Percentiles rank a stretch among this genome's conserved stretches.
Evolutionary conservation across 73 alveolate species (phyloP).

Genomic region (Breviolum minutum): DNA sequence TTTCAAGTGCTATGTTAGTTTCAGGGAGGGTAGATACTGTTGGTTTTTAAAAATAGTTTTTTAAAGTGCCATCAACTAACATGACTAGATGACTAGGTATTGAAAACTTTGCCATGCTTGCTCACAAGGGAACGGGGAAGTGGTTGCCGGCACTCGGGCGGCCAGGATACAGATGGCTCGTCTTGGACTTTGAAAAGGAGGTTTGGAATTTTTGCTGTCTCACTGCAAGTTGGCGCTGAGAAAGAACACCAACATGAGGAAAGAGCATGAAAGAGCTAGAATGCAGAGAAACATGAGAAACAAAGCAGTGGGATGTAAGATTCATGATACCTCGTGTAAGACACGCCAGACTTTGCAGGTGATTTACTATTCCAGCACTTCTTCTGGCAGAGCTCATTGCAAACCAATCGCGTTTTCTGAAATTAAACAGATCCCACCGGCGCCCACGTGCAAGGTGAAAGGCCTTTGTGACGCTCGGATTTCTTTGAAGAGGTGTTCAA

Average conservation of each 20-base stretch:
- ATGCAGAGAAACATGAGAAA: neutral
- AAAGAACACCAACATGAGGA: neutral
- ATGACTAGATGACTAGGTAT: too few species aligned
- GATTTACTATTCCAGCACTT: neutral
- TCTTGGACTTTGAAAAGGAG: neutral
- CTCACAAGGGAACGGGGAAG: too few species aligned
- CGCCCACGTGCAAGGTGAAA: neutral
- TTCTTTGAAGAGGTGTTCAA: neutral
- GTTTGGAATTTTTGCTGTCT: neutral
- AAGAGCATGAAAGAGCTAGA: neutral
- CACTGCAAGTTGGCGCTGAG: neutral
- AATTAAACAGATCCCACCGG: neutral
- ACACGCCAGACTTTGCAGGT: neutral
- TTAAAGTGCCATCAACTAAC: too few species aligned
- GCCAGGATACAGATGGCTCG: neutral
- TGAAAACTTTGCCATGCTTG: too few species aligned
- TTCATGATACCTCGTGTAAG: too few species aligned
- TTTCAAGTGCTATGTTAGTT: too few species aligned
- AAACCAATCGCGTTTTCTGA: neutral
- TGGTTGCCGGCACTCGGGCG: too few species aligned
- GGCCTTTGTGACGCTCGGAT: neutral
- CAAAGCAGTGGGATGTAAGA: neutral
- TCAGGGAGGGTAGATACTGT: too few species aligned
- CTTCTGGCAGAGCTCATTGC: neutral
- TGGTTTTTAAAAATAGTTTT: too few species aligned